These are phyloP conservation scores for Chalciporus sphaerocephalus DNA, from an alignment of 768 basidiomycete genomes.

Conservation along the genomic window DNA sequence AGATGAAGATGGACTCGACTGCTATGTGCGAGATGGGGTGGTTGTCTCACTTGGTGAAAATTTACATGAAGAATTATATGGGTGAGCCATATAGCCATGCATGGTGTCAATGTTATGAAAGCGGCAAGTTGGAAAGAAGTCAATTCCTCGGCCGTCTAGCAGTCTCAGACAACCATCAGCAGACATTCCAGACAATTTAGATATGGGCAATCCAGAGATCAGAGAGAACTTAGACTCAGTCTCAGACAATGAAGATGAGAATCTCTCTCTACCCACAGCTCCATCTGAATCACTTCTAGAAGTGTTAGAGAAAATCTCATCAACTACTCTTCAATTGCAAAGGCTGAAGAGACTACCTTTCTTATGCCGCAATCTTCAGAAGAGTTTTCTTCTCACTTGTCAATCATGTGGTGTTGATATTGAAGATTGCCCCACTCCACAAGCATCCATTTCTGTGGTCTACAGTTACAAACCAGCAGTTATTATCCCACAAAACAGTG, in stretches of 20 bases:
- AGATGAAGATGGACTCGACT: conserved; percentile 1
- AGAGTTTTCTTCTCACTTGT: conserved; percentile 47
- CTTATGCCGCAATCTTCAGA: conserved; percentile 46
- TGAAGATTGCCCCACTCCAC: conserved; percentile 16
- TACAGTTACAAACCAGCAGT: conserved; percentile 14
- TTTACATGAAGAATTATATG: background rate
- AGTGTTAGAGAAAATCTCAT: conserved; percentile 32
- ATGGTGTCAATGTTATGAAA: too few relatives aligned
- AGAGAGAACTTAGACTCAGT: too few relatives aligned
- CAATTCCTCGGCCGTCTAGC: background rate
- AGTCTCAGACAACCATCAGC: background rate
- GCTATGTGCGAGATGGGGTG: background rate
- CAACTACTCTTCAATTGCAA: conserved; percentile 36
- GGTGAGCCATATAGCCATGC: conserved; percentile 4
- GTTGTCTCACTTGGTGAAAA: conserved; percentile 13
- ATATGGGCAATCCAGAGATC: too few relatives aligned
- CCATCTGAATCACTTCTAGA: conserved; percentile 35
- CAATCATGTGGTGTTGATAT: conserved; percentile 33
- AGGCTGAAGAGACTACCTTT: conserved; percentile 48
- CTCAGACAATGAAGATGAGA: conserved; percentile 15
- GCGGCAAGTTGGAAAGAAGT: conserved; percentile 16
- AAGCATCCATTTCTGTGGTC: conserved; percentile 22
- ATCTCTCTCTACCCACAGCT: background rate
- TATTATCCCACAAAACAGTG: conserved; percentile 6
- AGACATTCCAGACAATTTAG: too few relatives aligned